phyloP scores from a whole-genome alignment of 148 eudicot genomes.

The Vaccinium vitisidaea region DNA sequence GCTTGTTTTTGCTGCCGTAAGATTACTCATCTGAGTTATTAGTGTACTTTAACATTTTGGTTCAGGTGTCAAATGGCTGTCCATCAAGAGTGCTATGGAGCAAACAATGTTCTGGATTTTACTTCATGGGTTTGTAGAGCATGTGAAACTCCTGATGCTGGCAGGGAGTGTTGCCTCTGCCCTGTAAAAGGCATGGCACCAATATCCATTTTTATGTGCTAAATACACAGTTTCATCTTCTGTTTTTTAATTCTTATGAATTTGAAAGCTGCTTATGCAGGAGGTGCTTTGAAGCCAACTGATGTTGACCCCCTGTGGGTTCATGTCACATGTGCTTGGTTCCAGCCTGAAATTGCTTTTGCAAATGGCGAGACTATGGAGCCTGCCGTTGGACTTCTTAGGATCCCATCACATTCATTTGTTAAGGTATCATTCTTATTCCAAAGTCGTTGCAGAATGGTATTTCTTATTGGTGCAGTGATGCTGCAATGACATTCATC shows the following conservation, averaged over 20 bases:
- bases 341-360: slow-evolving; percentile 87
- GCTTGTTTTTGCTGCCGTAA: not conserved
- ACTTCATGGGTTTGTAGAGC: slow-evolving; percentile 97
- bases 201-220: not conserved
- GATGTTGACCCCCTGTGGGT: slow-evolving; percentile 84
- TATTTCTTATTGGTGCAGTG: not conserved
- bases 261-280: slow-evolving; percentile 36
- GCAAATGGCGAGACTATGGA: slow-evolving; percentile 74
- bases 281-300: slow-evolving; percentile 98
- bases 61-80: slow-evolving; percentile 96
- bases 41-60: not conserved
- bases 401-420: slow-evolving; percentile 63
- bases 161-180: slow-evolving; percentile 90
- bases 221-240: not conserved
- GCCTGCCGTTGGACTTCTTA: slow-evolving; percentile 81
- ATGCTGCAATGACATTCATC: not conserved
- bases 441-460: not conserved
- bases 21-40: not conserved
- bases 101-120: slow-evolving; percentile 54
- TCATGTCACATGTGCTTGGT: slow-evolving; percentile 99
- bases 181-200: slow-evolving; percentile 75
- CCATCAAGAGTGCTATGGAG: slow-evolving; percentile 98
- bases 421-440: slow-evolving; percentile 46
- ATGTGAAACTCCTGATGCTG: slow-evolving; percentile 68
- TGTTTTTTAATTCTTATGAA: slow-evolving; percentile 13